Evolutionary conservation across 192 early-diverging fungal species (phyloP).

Genomic region (Coemansia sp.): DNA sequence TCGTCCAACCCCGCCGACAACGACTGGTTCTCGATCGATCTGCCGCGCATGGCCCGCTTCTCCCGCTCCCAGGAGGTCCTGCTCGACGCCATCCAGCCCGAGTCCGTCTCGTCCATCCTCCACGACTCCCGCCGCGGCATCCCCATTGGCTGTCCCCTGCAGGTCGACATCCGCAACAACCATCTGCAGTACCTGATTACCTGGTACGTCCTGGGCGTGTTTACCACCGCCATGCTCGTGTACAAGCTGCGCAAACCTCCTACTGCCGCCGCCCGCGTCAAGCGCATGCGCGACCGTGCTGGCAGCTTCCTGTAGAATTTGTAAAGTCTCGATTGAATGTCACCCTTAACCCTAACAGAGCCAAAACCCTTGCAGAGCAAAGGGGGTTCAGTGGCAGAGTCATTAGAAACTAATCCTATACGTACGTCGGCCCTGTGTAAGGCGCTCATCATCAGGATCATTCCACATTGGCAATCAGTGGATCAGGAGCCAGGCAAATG

Average conservation of each 20-base stretch:
- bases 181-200: slow-evolving; percentile 87
- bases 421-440: no score
- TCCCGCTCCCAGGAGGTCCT: slow-evolving; percentile 65
- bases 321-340: no score
- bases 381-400: no score
- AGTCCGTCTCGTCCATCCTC: slow-evolving; percentile 26
- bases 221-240: slow-evolving; percentile 68
- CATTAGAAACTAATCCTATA: no score
- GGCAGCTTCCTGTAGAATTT: slow-evolving; percentile 20
- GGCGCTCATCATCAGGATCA: no score
- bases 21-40: slow-evolving; percentile 81
- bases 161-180: slow-evolving; percentile 78
- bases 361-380: no score
- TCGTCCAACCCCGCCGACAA: slow-evolving; percentile 62
- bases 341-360: no score
- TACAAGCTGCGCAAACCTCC: slow-evolving; percentile 60
- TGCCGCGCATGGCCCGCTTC: slow-evolving; percentile 71
- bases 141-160: slow-evolving; percentile 68
- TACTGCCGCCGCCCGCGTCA: slow-evolving; percentile 29
- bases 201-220: slow-evolving; percentile 74
- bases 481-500: no score
- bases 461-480: no score
- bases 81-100: slow-evolving; percentile 72
- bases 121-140: slow-evolving; percentile 54
- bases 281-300: slow-evolving; percentile 37